Base-by-base conservation (phyloP, 2,329 filamentous ascomycete species). In the Cadophora malorum region DNA sequence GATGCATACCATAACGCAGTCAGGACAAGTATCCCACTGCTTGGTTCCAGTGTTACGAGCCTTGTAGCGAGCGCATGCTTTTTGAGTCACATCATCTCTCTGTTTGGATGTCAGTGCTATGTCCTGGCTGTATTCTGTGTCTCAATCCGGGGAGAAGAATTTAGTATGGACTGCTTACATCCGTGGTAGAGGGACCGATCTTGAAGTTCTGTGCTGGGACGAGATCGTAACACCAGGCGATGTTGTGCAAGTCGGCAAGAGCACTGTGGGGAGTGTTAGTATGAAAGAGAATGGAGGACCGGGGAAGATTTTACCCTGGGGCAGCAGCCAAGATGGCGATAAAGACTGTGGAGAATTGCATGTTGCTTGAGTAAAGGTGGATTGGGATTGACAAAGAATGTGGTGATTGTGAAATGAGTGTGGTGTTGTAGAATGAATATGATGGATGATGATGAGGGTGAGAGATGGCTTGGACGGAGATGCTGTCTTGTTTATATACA, bases 11-110 rank as follows among this genome's bases (percentile, higher is more conserved):
- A 52, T 56, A 16, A n/a, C 19, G 49, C 62, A 64, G 35, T 64
- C 49, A 28, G 62, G 49, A 50, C 62, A 64, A 19, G 49, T 64
- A 21, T 64, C 62, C 35, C 35, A 55, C 12, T 55, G 62, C n/a
- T 64, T 45, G 9, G 19, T 56, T 21, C 62, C 62, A 25, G 62
- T 64, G 33, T 64, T 64, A n/a, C 62, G 49, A 19, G 21, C 31
- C 23, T 56, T 64, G 50, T 64, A 64, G 35, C 25, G 25, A 19
- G 31, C 41, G 62, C 62, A 64, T 10, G 62, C 62, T 8, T 52
- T 41, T 33, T 41, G 47, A 1, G 49, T 64, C 25, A 53, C 62
- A 10, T 23, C 49, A 35, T 64, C 55, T 21, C 55, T 56, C 62
- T 64, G 50, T 28, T 45, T 5, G 14, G 35, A 45, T 45, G 14